These are phyloP conservation scores for Trichoderma koningii DNA, from an alignment of 2,329 filamentous ascomycete genomes.

Conservation along the genomic window DNA sequence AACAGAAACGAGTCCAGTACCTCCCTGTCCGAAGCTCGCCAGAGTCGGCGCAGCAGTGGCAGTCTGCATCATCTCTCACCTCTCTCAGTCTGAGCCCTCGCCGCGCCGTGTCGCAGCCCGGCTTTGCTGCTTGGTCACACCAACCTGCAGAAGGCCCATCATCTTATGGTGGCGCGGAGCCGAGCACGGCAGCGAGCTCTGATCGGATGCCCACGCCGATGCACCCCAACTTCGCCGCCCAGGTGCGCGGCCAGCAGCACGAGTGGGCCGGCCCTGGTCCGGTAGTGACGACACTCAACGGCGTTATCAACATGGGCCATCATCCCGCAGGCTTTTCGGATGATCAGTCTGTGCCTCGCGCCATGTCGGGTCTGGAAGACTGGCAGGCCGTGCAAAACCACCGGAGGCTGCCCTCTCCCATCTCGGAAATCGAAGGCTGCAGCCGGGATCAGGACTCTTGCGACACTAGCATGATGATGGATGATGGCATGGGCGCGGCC, in stretches of 20 bases:
- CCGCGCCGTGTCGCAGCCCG: conserved; percentile 38
- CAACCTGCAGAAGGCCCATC: conserved; percentile 30
- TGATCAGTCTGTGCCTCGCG: conserved; percentile 52
- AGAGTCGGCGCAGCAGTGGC: conserved; percentile 37
- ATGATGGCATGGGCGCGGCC: conserved; percentile 40
- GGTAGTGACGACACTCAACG: conserved; percentile 41
- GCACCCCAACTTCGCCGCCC: conserved; percentile 58
- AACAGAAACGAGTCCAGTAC: conserved; percentile 57
- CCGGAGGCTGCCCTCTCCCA: conserved; percentile 60
- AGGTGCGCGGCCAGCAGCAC: conserved; percentile 57
- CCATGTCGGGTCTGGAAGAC: conserved; percentile 47
- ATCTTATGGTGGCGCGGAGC: conserved; percentile 44
- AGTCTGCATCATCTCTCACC: conserved; percentile 41
- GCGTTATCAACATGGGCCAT: conserved; percentile 44
- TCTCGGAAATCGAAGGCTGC: conserved; percentile 57
- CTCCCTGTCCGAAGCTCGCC: conserved; percentile 54
- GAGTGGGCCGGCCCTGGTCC: conserved; percentile 41
- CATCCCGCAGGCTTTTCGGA: conserved; percentile 45
- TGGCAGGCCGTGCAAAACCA: conserved; percentile 58
- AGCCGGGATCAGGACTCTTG: conserved; percentile 44
- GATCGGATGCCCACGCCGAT: conserved; percentile 60
- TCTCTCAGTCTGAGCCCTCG: conserved; percentile 46
- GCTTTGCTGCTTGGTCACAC: conserved; percentile 41
- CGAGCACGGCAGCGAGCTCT: conserved; percentile 56
- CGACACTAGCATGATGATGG: conserved; percentile 39